These are phyloP conservation scores for Myxozyma geophila DNA, from an alignment of 805 yeast species.

Conservation along the genomic window DNA sequence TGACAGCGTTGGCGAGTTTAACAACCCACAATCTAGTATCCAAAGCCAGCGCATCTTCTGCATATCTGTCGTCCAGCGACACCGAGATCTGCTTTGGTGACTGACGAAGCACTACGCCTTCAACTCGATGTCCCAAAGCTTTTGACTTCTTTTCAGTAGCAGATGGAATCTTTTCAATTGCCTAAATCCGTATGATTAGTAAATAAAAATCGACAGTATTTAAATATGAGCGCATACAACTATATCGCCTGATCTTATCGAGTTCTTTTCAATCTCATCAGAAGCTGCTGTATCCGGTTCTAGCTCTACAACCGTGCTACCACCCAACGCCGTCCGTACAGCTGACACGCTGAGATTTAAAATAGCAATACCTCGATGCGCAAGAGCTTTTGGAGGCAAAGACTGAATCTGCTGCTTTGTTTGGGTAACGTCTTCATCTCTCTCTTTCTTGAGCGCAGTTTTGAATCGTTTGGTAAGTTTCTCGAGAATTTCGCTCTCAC, in stretches of 20 bases:
- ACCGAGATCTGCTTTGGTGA: slow-evolving; percentile 56
- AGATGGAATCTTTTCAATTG: slow-evolving; percentile 18
- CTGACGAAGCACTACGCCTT: slow-evolving; percentile 69
- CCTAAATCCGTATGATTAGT: slow-evolving; percentile 3
- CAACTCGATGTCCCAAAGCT: slow-evolving; percentile 44
- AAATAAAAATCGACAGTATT: too few relatives aligned
- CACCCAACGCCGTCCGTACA: slow-evolving; percentile 77
- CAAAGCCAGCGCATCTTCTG: slow-evolving; percentile 56
- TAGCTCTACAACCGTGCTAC: slow-evolving; percentile 69
- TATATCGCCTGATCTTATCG: slow-evolving; percentile 35
- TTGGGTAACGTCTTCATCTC: slow-evolving; percentile 57
- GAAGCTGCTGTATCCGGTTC: slow-evolving; percentile 52
- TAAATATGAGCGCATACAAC: slow-evolving; percentile 17
- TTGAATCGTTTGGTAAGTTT: slow-evolving; percentile 29
- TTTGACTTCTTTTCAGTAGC: slow-evolving; percentile 30
- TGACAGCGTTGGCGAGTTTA: slow-evolving; percentile 53
- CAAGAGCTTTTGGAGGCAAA: slow-evolving; percentile 67
- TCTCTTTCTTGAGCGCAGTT: slow-evolving; percentile 48
- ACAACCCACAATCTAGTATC: slow-evolving; percentile 66
- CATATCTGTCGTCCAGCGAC: slow-evolving; percentile 63
- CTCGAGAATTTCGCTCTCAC: slow-evolving; percentile 12
- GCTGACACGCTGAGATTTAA: slow-evolving; percentile 65
- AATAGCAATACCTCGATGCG: slow-evolving; percentile 74
- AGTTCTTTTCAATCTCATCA: slow-evolving; percentile 43
- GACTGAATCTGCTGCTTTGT: slow-evolving; percentile 52